Evolutionary conservation across 495 filamentous ascomycete species (phyloP), one percentile per base, ranked within the genome.

Genomic region (Trichoderma orchidacearum): DNA sequence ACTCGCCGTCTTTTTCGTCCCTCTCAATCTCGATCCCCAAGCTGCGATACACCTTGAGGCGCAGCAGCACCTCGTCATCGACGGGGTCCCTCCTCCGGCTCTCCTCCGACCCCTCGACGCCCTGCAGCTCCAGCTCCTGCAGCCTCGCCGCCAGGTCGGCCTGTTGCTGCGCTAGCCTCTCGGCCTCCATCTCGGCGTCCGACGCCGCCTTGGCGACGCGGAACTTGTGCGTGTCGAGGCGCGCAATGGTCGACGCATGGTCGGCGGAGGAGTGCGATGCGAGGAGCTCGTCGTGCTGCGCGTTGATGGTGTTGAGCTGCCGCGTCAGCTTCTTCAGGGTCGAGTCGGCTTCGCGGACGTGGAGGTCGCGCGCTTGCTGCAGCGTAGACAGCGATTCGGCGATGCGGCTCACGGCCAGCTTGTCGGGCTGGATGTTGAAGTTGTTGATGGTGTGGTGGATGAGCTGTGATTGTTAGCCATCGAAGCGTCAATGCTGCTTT

Each of bases 341-440:
- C 21, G 75, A 66, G 62, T 88, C 84, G 51, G 86, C 82, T 53
- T 90, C 82, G 65, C 80, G 77, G 50, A 90, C 81, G 58, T 84
- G 86, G 56, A 85, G 76, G 55, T 85, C 79, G 60, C 93, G 90
- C 57, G 86, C 85, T 62, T 87, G 80, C 58, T 87, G 79, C 12
- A 97, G 80, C 0, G 85, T 82, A 5, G 82, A 78, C 57, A 96
- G 80, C 2, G 88, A 90, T 71, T 87, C 85, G 71, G 83, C 80
- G 67, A 97, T 87, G 67, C 92, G 88, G n/a, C 85, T 76, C 51
- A 96, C 81, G 63, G 86, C 85, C 68, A 83, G 75, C 62, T 86
- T 90, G 76, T 98, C 93, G 3, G 87, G 85, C 41, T 80, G 74
- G 66, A 90, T 95, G 73, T 95, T 92, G 81, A 98, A 98, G 76